Conservation (phyloP, 2,329 filamentous ascomycete species). For the Harringtonia aguacate region DNA sequence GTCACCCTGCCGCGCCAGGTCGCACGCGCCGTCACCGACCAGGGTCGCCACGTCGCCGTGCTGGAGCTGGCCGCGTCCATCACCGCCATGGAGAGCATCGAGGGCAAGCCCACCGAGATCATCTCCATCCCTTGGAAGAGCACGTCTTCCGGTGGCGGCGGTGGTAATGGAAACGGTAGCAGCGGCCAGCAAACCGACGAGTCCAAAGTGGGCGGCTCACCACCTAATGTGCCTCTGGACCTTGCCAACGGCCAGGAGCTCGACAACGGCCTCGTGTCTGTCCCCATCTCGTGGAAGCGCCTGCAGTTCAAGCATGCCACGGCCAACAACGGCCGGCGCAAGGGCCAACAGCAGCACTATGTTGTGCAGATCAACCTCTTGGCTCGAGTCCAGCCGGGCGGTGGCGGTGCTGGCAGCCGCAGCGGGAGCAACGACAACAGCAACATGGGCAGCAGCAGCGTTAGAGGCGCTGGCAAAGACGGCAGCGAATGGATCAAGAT, state of each 20-base stretch:
- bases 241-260: conserved; percentile 52
- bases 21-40: conserved; percentile 59
- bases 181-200: conserved; percentile 24
- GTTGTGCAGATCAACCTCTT: conserved; percentile 76
- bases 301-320: conserved; percentile 94
- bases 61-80: conserved; percentile 73
- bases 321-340: conserved; percentile 87
- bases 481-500: conserved; percentile 55
- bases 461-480: conserved; percentile 36
- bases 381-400: conserved; percentile 27
- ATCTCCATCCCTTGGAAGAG: conserved; percentile 96
- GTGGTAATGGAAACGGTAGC: conserved; percentile 21
- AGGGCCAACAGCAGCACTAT: conserved; percentile 93
- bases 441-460: not conserved
- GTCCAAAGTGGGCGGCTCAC: conserved; percentile 36
- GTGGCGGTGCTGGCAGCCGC: not conserved
- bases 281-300: conserved; percentile 87
- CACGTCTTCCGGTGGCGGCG: conserved; percentile 34
- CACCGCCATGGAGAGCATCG: conserved; percentile 81
- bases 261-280: conserved; percentile 61
- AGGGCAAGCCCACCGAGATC: conserved; percentile 84
- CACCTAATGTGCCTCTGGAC: conserved; percentile 45
- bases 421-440: not conserved
- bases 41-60: conserved; percentile 67
- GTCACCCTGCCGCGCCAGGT: conserved; percentile 67